Conservation (phyloP, 768 basidiomycete species). For the Saitozyma podzolica region DNA sequence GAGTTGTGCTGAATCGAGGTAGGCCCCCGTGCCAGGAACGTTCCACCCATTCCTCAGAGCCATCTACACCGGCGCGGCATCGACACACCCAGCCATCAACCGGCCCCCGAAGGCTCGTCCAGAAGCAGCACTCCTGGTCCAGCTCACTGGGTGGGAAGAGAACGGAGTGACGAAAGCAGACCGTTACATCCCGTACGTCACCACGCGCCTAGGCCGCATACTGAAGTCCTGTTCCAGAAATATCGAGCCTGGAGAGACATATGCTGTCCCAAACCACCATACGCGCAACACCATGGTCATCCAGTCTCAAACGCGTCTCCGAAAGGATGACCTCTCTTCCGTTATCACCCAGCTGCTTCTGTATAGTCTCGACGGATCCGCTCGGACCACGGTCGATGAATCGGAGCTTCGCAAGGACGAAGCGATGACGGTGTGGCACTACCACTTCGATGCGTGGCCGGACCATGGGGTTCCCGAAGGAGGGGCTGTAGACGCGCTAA, state of each 20-base stretch:
- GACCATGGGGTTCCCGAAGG: constrained; percentile 48
- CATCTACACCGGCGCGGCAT: constrained; percentile 30
- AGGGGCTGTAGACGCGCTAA: constrained; percentile 26
- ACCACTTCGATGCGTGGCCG: constrained; percentile 46
- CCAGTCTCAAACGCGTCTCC: background rate
- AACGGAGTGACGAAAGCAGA: constrained; percentile 48
- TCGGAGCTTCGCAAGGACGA: background rate
- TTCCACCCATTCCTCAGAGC: constrained; percentile 44
- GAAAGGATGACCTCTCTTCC: background rate
- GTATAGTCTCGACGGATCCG: too few species aligned
- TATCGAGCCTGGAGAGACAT: too few species aligned
- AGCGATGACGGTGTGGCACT: constrained; percentile 30
- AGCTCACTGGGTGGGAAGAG: constrained; percentile 50
- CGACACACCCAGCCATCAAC: constrained; percentile 22
- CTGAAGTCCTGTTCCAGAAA: too few species aligned
- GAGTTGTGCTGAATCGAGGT: too few species aligned
- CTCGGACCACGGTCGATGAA: background rate
- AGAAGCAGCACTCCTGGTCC: constrained; percentile 42
- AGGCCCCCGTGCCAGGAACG: constrained; percentile 49
- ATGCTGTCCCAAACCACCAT: too few species aligned
- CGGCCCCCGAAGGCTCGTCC: constrained; percentile 9
- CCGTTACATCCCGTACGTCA: constrained; percentile 27
- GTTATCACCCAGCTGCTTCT: background rate
- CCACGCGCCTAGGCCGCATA: background rate
- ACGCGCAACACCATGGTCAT: background rate